A percentile compares a stretch with the other conserved stretches of the same genome.
phyloP scores from a whole-genome alignment of 257 asterid species.

The Solanum verrucosum region DNA sequence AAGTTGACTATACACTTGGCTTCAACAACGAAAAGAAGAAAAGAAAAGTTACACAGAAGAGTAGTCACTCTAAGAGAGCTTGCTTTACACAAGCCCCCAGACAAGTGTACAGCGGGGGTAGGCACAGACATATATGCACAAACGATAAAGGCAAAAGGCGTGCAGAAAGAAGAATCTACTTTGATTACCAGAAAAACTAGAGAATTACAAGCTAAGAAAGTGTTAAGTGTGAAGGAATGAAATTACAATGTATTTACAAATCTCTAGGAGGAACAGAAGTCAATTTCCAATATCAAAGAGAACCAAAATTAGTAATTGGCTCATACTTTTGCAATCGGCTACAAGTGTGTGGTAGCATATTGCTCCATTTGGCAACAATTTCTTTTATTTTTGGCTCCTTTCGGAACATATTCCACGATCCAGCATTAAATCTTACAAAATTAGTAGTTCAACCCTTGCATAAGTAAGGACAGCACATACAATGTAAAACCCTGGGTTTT shows the following conservation, averaged over 20 bases:
- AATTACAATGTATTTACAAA: neutral
- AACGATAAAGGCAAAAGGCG: neutral
- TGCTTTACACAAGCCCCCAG: neutral
- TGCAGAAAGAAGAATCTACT: neutral
- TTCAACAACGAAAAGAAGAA: neutral
- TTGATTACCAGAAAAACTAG: neutral
- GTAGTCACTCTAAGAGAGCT: neutral
- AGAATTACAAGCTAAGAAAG: neutral
- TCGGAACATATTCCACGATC: neutral
- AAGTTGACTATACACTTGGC: neutral
- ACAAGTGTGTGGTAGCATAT: neutral
- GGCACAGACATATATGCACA: neutral
- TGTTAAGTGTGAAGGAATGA: neutral
- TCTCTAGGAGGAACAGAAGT: neutral
- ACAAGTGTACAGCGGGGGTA: neutral
- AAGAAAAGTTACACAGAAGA: neutral
- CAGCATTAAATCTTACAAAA: neutral
- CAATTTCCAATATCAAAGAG: neutral
- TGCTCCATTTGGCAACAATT: neutral
- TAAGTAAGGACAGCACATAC: neutral
- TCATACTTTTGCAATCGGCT: neutral
- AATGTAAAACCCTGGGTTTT: neutral
- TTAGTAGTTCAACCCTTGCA: neutral
- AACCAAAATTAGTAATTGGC: neutral
- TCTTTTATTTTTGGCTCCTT: neutral